Base-by-base conservation (phyloP, 129 eudicot species). In the Apium graveolens region DNA sequence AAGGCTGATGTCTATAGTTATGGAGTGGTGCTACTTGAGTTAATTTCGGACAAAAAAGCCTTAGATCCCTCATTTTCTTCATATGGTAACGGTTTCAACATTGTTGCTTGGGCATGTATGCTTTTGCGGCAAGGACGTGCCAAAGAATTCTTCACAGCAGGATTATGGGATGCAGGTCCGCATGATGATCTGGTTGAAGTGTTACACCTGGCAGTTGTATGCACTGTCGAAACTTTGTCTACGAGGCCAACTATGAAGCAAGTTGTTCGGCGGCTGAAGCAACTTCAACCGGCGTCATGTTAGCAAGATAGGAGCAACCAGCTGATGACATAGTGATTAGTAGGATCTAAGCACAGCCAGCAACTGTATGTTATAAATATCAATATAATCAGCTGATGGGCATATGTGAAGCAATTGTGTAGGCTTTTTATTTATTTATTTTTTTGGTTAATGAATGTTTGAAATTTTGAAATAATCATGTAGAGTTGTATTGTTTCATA, bases 1-100 rank as follows among this genome's bases (percentile, higher is more conserved):
- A 93, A 93, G 81, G 97, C 96, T 0, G 98, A 93, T 70, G 98
- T 93, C 7, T 93, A 93, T 79, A 93, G 98, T 77, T 93, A 93
- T 37, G 97, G 98, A 72, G 97, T 93, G 26, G 97, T 93, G 48
- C 75, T 93, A 75, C 84, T 90, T n/a, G 98, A 93, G 90, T 73
- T 93, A 73, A 87, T 93, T 20, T 89, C 95, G 0, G 98, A 93
- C 73, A 93, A 93, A 73, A 93, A 93, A 26, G 95, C 91, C 4
- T 68, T 93, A 32, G 98, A 91, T 76, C 97, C 98, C 17, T 91
- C 97, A 13, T 91, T 93, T 76, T 93, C 98, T 45, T 77, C 93
- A 2, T 91, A 91, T 73, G 97, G 98, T 1, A 93, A 93, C 32
- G 98, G 97, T 53, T 93, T 91, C 80, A 93, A 93, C 13, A 93